Percentiles rank a stretch among this genome's conserved stretches.
phyloP scores from a whole-genome alignment of 176 grass and related monocot species.

The Oryza glaberrima region DNA sequence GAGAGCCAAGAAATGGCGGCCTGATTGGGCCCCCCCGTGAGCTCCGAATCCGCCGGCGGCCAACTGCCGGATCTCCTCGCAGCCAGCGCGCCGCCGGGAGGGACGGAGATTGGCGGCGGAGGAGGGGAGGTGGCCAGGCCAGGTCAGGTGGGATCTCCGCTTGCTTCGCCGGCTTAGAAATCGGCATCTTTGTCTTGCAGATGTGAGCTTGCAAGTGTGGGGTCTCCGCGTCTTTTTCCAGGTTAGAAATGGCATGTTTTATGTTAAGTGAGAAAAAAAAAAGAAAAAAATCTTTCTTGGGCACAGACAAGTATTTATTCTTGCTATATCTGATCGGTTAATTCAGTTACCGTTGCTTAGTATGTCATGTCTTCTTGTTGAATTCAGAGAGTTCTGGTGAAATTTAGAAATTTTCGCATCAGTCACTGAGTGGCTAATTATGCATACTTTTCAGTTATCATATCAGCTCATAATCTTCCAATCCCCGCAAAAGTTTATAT shows the following conservation, averaged over 20 bases:
- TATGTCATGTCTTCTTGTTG: background rate
- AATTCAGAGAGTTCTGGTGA: background rate
- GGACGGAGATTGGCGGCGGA: conserved; percentile 6
- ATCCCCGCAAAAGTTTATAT: too few species aligned
- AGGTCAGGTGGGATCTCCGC: background rate
- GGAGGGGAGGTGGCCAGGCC: background rate
- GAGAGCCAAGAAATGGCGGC: background rate
- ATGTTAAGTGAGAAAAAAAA: background rate
- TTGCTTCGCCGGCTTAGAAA: conserved; percentile 16
- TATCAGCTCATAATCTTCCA: background rate
- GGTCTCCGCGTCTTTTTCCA: background rate
- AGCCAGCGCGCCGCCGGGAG: background rate
- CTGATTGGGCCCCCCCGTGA: background rate
- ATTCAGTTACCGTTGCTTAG: background rate
- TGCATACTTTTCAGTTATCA: background rate
- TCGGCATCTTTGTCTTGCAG: conserved; percentile 17
- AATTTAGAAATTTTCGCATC: background rate
- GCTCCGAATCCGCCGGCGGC: conserved; percentile 28
- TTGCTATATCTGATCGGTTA: background rate
- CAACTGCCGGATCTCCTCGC: background rate
- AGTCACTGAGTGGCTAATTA: background rate
- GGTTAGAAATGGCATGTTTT: background rate
- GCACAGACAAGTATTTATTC: background rate
- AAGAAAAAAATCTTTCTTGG: background rate
- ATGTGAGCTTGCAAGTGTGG: conserved; percentile 2